Percentiles rank a stretch among this genome's conserved stretches.
These are phyloP conservation scores for Trichoderma hamatum DNA, from an alignment of 2,329 filamentous ascomycete genomes.

Conservation along the genomic window DNA sequence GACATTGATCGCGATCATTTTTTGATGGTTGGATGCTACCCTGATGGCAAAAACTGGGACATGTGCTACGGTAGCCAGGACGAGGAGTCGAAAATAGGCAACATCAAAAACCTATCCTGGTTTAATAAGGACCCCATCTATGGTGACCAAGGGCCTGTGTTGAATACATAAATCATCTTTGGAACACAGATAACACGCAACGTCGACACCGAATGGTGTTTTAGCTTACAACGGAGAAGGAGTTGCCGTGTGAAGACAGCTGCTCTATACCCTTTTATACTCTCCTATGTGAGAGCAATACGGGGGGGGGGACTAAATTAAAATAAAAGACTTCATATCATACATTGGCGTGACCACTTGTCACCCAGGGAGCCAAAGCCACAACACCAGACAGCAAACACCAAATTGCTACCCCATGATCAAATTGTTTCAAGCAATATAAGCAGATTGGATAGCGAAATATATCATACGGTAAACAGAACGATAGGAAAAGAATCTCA, in stretches of 20 bases:
- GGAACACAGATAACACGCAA: not conserved
- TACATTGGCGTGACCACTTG: conserved; percentile 1
- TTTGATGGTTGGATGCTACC: conserved; percentile 65
- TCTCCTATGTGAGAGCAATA: not conserved
- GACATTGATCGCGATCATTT: conserved; percentile 56
- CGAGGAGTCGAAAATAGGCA: not conserved
- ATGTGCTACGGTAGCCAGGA: conserved; percentile 48
- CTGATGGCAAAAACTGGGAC: conserved; percentile 61
- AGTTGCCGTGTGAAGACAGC: not conserved
- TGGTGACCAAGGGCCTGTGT: conserved; percentile 9
- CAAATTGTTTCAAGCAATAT: not conserved
- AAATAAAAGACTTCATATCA: conserved; percentile 1
- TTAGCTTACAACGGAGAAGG: not conserved
- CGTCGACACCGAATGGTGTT: not conserved
- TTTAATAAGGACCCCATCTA: conserved; percentile 18
- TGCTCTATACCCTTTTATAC: not conserved
- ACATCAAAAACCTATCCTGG: not conserved
- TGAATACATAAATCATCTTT: not conserved
- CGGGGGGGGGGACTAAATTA: not conserved
- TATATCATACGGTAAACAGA: not conserved
- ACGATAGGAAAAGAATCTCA: not conserved
- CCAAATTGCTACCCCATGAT: not conserved
- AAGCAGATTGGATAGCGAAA: conserved; percentile 1
- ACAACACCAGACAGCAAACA: not conserved
- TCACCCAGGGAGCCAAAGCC: not conserved